Percentiles rank a stretch among this genome's conserved stretches.
Evolutionary conservation across 2,329 filamentous ascomycete species (phyloP).

Genomic region (Scleromitrula shiraiana): DNA sequence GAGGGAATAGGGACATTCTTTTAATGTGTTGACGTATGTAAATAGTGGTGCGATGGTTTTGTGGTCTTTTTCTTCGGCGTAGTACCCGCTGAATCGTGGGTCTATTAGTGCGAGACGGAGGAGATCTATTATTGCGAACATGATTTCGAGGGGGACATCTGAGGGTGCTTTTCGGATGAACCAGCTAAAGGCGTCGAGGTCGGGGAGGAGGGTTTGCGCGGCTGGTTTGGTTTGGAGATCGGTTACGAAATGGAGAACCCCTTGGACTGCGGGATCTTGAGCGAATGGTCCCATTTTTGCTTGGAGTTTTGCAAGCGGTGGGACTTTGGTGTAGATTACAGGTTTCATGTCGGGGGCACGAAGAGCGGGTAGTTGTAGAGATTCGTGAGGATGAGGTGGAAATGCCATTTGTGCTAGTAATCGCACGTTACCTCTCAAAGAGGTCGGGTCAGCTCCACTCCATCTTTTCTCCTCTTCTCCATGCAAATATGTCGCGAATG

Average conservation of each 20-base stretch:
- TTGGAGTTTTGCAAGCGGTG: constrained; percentile 74
- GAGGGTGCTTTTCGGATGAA: constrained; percentile 51
- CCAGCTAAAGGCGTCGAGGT: constrained; percentile 55
- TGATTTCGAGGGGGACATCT: constrained; percentile 51
- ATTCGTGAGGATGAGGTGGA: constrained; percentile 67
- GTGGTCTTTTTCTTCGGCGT: constrained; percentile 66
- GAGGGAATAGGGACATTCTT: constrained; percentile 66
- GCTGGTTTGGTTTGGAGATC: constrained; percentile 48
- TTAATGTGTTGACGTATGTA: constrained; percentile 46
- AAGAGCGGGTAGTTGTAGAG: constrained; percentile 62
- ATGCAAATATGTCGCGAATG: constrained; percentile 76
- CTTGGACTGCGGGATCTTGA: constrained; percentile 51
- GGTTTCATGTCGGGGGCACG: constrained; percentile 55
- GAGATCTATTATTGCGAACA: constrained; percentile 82
- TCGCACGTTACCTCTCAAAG: constrained; percentile 63
- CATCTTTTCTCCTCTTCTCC: constrained; percentile 72
- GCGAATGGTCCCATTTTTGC: constrained; percentile 64
- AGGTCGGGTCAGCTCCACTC: constrained; percentile 64
- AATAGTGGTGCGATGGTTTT: constrained; percentile 56
- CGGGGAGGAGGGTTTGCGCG: constrained; percentile 61
- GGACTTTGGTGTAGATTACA: constrained; percentile 64
- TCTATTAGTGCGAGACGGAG: constrained; percentile 72
- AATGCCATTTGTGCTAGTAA: constrained; percentile 68
- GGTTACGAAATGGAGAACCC: constrained; percentile 65
- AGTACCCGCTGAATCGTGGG: constrained; percentile 69